phyloP scores from a whole-genome alignment of 805 yeast genomes.

The Metschnikowia orientalis region DNA sequence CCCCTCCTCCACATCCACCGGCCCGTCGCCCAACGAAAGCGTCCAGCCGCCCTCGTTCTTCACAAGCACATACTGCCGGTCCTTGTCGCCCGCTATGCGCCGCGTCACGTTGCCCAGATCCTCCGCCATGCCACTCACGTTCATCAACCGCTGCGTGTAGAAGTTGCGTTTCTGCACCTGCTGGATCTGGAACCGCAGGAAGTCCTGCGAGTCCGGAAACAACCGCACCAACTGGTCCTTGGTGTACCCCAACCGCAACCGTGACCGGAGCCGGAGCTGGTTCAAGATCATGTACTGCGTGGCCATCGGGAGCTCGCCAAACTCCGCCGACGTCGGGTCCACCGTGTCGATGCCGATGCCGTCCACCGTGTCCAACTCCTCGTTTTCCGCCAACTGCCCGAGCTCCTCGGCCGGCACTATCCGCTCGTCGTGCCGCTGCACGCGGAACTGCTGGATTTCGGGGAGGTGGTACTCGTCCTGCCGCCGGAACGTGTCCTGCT shows the following conservation, averaged over 20 bases:
- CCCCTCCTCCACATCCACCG: conserved; percentile 49
- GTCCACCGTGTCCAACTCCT: conserved; percentile 48
- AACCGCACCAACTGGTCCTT: conserved; percentile 79
- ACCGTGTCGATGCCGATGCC: conserved; percentile 66
- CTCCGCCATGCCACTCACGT: conserved; percentile 73
- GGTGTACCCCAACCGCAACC: conserved; percentile 92
- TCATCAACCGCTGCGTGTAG: conserved; percentile 82
- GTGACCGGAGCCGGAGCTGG: conserved; percentile 73
- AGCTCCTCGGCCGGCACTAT: conserved; percentile 71
- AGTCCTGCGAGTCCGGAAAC: conserved; percentile 84
- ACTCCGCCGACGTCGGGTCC: conserved; percentile 81
- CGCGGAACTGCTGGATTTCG: conserved; percentile 50
- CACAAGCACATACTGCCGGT: conserved; percentile 67
- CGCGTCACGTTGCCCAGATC: conserved; percentile 42
- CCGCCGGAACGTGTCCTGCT: conserved; percentile 36
- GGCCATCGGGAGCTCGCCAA: conserved; percentile 69
- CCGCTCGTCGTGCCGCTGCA: conserved; percentile 60
- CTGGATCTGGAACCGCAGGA: conserved; percentile 86
- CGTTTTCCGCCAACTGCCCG: conserved; percentile 45
- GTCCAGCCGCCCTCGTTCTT: conserved; percentile 84
- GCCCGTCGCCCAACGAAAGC: conserved; percentile 50
- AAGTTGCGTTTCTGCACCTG: conserved; percentile 90
- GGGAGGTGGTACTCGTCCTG: conserved; percentile 89
- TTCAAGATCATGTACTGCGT: conserved; percentile 87
- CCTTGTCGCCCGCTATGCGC: conserved; percentile 81